Evolutionary conservation across 805 yeast genomes (phyloP), one percentile per base, ranked within the genome.

Genomic region (Kregervanrija delftensis): DNA sequence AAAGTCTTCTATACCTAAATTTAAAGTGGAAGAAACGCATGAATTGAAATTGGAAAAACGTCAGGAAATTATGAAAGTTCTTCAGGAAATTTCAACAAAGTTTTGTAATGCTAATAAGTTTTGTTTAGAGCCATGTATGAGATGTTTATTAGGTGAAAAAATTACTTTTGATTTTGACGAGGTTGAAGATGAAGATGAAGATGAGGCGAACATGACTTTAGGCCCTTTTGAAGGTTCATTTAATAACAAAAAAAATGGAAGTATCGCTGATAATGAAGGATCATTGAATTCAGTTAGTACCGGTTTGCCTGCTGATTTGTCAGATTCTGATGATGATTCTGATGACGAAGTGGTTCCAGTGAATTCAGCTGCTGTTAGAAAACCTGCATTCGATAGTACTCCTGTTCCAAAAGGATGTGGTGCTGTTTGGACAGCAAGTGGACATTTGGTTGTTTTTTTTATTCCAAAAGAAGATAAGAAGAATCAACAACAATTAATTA

Each of bases 341-440:
- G 62, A 55, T 22, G 68, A 58, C 6, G 58, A 53, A 16, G 58
- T 41, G 2, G 50, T 42, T 9, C 43, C 51, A n/a, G 38, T 33
- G 33, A 37, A 35, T 30, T 35, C 28, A 1, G 39, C 34, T 5
- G 41, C 38, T 11, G 43, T 17, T 13, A 39, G 55, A 15, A 57
- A 56, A 30, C 65, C 68, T 1, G 55, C 70, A 4, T 75, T 80
- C 55, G 95, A 87, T 57, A 81, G 87, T 35, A 86, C 96, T 0
- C 97, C 97, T 0, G 74, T 90, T 11, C 96, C 97, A 0, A 89
- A 86, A 57, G 93, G 89, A 9, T 90, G 96, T 67, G 96, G 96
- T 9, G 96, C 96, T 0, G 69, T 78, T 1, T 90, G 96, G 96
- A 73, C 95, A 0, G 73, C 79, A 11, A 74, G 77, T 3, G 96